Evolutionary conservation across 1,139 yeast genomes (phyloP), one percentile per base, ranked within the genome.

Genomic region (Candida sojae): DNA sequence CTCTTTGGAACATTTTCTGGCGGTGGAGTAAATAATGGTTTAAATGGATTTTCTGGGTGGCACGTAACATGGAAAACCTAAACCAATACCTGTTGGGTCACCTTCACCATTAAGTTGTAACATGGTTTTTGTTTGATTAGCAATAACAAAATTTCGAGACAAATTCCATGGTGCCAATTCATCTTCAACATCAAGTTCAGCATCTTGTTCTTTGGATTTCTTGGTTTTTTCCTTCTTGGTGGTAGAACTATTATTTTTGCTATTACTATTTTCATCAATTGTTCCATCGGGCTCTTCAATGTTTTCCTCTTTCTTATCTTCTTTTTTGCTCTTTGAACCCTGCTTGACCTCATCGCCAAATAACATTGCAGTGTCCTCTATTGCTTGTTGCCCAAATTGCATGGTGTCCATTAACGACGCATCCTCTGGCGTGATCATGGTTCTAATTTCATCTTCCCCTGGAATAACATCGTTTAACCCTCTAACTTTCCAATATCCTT

Each of bases 41-140:
- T 77, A 67, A 93, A 93, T 1, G 97, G 96, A 59, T 96, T 96
- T 92, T 93, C 88, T 93, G 96, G 0, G 98, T 89, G 0, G 97
- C 89, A 54, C 92, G 80, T 56, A 92, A 75, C 58, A 92, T 88
- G n/a, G 96, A 89, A 57, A 88, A 88, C 0, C 96, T 53, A 89
- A 87, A 0, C 96, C 96, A 53, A 88, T 83, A 32, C 96, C 97
- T 0, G 96, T 85, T 2, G 97, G 96, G 64, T 93, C 99, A 45
- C 98, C 99, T 52, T 87, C 95, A n/a, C 97, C 97, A 61, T 90
- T 91, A 37, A 95, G 80, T 61, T 92, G 97, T 42, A 95, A 76
- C 98, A 93, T 93, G 1, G 97, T 95, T 60, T 96, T 92, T 48
- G 97, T 95, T 62, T 92, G 98, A 32, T 96, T 92, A 6, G 99